Evolutionary conservation across 2,329 filamentous ascomycete genomes (phyloP).

Genomic region (Hymenoscyphus occultus): DNA sequence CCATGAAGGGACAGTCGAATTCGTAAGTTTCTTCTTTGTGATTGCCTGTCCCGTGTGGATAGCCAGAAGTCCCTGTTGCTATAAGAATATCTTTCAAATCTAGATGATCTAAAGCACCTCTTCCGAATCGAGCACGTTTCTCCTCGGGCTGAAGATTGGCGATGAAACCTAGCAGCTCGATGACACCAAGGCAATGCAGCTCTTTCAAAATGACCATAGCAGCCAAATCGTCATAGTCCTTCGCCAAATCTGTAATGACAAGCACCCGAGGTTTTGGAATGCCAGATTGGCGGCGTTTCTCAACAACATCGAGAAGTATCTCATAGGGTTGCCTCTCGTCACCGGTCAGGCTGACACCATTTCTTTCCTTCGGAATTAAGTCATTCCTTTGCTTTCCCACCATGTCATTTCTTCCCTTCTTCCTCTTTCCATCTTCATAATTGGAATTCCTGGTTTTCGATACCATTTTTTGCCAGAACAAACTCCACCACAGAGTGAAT

Average conservation of each 20-base stretch:
- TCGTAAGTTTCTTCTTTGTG: slow-evolving; percentile 20
- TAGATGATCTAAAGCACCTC: slow-evolving; percentile 28
- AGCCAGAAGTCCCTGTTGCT: slow-evolving; percentile 21
- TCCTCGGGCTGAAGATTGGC: slow-evolving; percentile 30
- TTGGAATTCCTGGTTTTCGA: neutral
- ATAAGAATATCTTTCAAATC: slow-evolving; percentile 25
- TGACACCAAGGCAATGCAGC: slow-evolving; percentile 28
- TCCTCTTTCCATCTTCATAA: neutral
- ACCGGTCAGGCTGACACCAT: slow-evolving; percentile 6
- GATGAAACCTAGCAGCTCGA: slow-evolving; percentile 30
- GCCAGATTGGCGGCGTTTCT: slow-evolving; percentile 4
- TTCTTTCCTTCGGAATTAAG: slow-evolving; percentile 1
- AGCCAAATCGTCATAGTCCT: slow-evolving; percentile 34
- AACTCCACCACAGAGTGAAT: slow-evolving; percentile 1
- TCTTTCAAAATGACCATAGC: slow-evolving; percentile 33
- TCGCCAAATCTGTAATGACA: slow-evolving; percentile 33
- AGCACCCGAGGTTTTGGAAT: slow-evolving; percentile 23
- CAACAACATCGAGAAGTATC: slow-evolving; percentile 17
- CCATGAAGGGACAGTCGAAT: slow-evolving; percentile 29
- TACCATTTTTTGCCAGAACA: neutral
- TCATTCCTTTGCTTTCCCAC: neutral
- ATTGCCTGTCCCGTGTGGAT: slow-evolving; percentile 4
- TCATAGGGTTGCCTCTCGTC: slow-evolving; percentile 24
- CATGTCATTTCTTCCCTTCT: neutral
- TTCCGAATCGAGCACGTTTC: slow-evolving; percentile 26